Evolutionary conservation across 2,329 filamentous ascomycete genomes (phyloP), one percentile per base, ranked within the genome.

Genomic region (Verticillium dahliae): DNA sequence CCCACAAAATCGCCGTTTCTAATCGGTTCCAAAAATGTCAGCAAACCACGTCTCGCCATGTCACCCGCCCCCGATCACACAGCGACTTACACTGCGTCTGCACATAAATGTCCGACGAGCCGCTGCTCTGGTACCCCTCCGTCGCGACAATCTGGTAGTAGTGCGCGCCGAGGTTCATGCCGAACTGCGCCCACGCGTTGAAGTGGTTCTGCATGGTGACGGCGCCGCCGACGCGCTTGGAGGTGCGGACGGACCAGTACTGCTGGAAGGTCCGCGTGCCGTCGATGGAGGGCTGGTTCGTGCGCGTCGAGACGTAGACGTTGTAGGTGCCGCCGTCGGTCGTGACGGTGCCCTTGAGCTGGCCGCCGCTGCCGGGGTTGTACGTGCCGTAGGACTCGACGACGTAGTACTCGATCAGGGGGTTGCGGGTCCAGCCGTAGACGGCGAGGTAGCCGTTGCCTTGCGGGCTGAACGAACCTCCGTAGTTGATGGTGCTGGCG

Each of bases 341-440:
- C 35, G 66, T 65, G 54, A 75, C 64, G 4, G 68, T 70, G 61
- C 75, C 75, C 35, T 70, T 65, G 73, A 58, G 74, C 71, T n/a
- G 58, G 2, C 55, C 50, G 14, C 34, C 58, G 31, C 41, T 41
- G 50, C 38, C 58, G 18, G 62, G 59, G 45, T 64, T 60, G 56
- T 61, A 61, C n/a, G 52, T 41, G 55, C 60, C 65, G 76, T 76
- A 18, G 75, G 75, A 71, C 63, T 86, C 83, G 65, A 85, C 75
- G 62, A 86, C 80, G 73, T 85, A 85, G 74, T 85, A 85, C 66
- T 85, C 83, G 68, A 85, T 75, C n/a, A 84, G 72, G 0, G 81
- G 81, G 69, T 76, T 78, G 18, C 69, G 73, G 1, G 80, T 82
- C 82, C 84, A 86, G 56, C 83, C 83, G 67, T 86, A 86, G n/a